Evolutionary conservation across 2,329 filamentous ascomycete genomes (phyloP).

Genomic region (Fusarium longipes): DNA sequence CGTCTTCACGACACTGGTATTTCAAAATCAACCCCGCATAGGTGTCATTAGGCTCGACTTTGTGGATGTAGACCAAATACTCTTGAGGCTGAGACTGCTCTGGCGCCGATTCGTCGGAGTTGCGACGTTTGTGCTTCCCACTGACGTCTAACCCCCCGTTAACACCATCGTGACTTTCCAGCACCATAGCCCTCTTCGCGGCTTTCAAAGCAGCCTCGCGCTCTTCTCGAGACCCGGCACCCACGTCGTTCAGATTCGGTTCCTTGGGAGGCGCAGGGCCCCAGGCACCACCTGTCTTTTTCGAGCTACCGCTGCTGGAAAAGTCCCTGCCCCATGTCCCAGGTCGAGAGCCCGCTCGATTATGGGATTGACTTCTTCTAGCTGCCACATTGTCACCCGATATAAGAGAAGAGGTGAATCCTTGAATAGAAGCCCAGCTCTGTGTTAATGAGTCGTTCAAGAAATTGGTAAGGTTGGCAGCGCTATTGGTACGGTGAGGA

Average conservation of each 20-base stretch:
- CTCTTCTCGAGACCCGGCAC: conserved; percentile 64
- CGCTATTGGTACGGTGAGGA: conserved; percentile 49
- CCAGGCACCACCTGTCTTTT: conserved; percentile 53
- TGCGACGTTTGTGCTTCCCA: conserved; percentile 72
- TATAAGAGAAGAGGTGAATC: conserved; percentile 61
- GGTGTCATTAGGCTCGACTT: conserved; percentile 84
- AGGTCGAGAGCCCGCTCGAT: conserved; percentile 38
- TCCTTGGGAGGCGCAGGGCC: conserved; percentile 58
- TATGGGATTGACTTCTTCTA: conserved; percentile 41
- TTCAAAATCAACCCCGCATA: conserved; percentile 90
- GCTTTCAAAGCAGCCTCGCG: conserved; percentile 66
- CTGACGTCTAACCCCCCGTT: conserved; percentile 67
- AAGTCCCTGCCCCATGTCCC: conserved; percentile 35
- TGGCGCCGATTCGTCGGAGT: conserved; percentile 70
- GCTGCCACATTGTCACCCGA: conserved; percentile 42
- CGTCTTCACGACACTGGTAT: conserved; percentile 86
- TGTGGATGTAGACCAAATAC: conserved; percentile 90
- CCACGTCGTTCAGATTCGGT: conserved; percentile 61
- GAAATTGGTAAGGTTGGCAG: conserved; percentile 55
- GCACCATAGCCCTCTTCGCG: conserved; percentile 67
- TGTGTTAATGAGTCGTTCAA: conserved; percentile 64
- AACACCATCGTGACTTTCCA: conserved; percentile 71
- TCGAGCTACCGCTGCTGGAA: conserved; percentile 27
- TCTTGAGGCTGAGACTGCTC: conserved; percentile 73
- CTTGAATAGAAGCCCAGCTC: conserved; percentile 67